phyloP scores from a whole-genome alignment of 805 yeast genomes.

The Ogataea trehaloabstinens region DNA sequence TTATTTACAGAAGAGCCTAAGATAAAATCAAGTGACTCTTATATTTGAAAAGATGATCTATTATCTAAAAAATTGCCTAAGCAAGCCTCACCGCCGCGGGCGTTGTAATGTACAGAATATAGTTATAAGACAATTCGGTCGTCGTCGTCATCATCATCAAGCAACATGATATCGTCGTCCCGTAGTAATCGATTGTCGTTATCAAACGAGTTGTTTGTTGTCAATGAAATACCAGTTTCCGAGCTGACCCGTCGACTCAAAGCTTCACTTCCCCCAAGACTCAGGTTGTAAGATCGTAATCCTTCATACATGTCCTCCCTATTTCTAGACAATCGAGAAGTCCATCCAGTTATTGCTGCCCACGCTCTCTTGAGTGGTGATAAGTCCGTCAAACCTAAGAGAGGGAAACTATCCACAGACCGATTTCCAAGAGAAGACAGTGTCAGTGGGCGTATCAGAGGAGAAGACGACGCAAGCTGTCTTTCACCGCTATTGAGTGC shows the following conservation, averaged over 20 bases:
- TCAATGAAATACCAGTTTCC: slow-evolving; percentile 26
- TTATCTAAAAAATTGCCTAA: too few relatives aligned
- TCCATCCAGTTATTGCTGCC: background rate
- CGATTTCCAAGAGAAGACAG: slow-evolving; percentile 11
- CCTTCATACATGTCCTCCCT: slow-evolving; percentile 14
- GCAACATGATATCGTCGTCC: slow-evolving; percentile 29
- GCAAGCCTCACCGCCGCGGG: too few relatives aligned
- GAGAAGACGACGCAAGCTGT: slow-evolving; percentile 4
- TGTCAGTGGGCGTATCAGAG: slow-evolving; percentile 19
- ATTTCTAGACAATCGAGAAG: slow-evolving; percentile 5
- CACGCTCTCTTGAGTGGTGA: slow-evolving; percentile 2
- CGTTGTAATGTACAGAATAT: too few relatives aligned
- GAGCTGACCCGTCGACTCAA: slow-evolving; percentile 19
- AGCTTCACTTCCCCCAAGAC: slow-evolving; percentile 10
- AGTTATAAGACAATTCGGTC: too few relatives aligned
- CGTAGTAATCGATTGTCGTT: slow-evolving; percentile 27
- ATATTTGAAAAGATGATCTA: too few relatives aligned
- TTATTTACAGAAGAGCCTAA: too few relatives aligned
- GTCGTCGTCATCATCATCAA: slow-evolving; percentile 24
- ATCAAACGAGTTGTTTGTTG: slow-evolving; percentile 25
- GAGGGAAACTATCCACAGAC: background rate
- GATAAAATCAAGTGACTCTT: too few relatives aligned
- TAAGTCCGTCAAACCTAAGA: background rate
- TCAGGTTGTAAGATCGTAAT: slow-evolving; percentile 24
- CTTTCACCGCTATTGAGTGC: slow-evolving; percentile 16